Evolutionary conservation across 1,284 basidiomycete genomes (phyloP), one percentile per base, ranked within the genome.

Genomic region (Austroboletus novae-zelandiae): DNA sequence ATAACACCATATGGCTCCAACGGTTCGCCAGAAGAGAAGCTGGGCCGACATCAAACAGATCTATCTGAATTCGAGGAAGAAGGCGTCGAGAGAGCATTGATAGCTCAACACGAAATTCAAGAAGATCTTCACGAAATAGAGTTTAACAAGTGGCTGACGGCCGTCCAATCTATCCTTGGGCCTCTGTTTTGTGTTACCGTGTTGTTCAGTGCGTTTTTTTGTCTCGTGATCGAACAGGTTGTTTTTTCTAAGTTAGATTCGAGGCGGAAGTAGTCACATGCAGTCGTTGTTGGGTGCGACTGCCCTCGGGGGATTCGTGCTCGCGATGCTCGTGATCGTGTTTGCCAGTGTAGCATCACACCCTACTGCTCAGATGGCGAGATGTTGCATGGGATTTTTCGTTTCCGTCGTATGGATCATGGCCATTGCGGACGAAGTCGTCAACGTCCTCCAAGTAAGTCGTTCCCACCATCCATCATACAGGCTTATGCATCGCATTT

Each of bases 391-490:
- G 75, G 94, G 94, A 1, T 98, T 98, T 71, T 70, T 86, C 30
- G 87, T 95, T 35, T 80, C 92, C 13, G 83, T 96, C 59, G 84
- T 97, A 5, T 97, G 94, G 94, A 96, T 97, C 60, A 92, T 95
- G 80, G 89, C 88, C 9, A 94, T 97, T 47, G 94, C 94, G 1
- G 93, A 96, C 66, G 91, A 97, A 67, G 93, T 95, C 3, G 92
- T 97, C 25, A 81, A 86, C 41, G 85, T 96, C 8, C 78, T 97
- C 14, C 84, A 88, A 73, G 92, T 92, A 51, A 52, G 48, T 76
- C 18, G 29, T 35, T 45, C 29, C n/a, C 9, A 8, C 25, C 31
- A 10, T 32, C 17, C 50, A 36, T 37, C 14, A 20, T 53, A 39
- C 35, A n/a, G 45, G 43, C 45, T 56, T 23, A 50, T 46, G 5